Evolutionary conservation across 202 grass and related monocot species (phyloP).

Genomic region (Schoenoplectus triqueter): DNA sequence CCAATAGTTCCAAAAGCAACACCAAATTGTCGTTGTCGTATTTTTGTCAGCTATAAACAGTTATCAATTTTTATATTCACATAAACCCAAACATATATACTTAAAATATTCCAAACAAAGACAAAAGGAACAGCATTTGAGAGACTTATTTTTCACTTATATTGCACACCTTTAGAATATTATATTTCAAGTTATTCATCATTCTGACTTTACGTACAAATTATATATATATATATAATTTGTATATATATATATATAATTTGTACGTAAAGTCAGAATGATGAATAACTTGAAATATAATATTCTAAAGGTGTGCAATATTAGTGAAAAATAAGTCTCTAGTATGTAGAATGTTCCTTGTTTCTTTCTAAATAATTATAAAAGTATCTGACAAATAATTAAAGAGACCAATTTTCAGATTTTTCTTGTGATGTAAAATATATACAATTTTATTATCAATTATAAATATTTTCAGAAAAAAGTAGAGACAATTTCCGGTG

Average conservation of each 20-base stretch:
- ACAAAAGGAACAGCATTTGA: slow-evolving; percentile 16
- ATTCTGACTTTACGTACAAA: background rate
- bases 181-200: background rate
- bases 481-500: background rate
- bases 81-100: background rate
- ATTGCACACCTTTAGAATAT: background rate
- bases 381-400: too few relatives aligned
- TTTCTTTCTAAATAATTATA: background rate
- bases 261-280: background rate
- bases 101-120: background rate
- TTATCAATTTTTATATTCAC: background rate
- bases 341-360: background rate
- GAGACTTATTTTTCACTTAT: background rate
- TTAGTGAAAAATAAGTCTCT: background rate
- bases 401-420: too few relatives aligned
- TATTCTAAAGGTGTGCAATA: background rate
- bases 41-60: slow-evolving; percentile 13
- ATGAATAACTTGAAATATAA: background rate
- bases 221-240: too few relatives aligned
- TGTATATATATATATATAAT: too few relatives aligned
- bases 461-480: background rate
- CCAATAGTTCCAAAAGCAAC: background rate
- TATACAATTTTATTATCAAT: background rate
- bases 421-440: background rate
- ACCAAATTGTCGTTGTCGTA: background rate